Conservation (phyloP, 2,329 filamentous ascomycete species). For the Plenodomus lindquistii region DNA sequence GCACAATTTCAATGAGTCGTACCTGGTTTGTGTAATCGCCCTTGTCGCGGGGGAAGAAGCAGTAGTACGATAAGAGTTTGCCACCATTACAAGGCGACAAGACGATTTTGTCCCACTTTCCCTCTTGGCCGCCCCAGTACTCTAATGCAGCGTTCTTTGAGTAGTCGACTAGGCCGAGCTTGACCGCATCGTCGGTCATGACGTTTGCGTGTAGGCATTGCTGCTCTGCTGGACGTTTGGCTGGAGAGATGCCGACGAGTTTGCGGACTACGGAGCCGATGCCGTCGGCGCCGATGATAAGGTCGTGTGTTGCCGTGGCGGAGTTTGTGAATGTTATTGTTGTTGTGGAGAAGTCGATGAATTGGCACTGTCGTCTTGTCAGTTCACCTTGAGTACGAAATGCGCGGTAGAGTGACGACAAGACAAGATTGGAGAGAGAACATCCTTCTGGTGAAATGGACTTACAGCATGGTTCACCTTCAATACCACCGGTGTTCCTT, state of each 20-base stretch:
- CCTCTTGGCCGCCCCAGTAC: conserved; percentile 71
- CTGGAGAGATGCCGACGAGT: conserved; percentile 65
- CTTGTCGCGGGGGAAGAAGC: conserved; percentile 65
- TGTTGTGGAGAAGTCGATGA: conserved; percentile 57
- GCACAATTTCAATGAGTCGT: too few relatives aligned
- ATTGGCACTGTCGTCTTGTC: conserved; percentile 44
- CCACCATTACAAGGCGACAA: conserved; percentile 70
- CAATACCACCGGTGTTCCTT: conserved; percentile 58
- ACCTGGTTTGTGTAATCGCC: conserved; percentile 66
- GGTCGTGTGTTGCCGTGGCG: conserved; percentile 56
- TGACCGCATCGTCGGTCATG: conserved; percentile 61
- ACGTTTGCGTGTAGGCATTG: conserved; percentile 70
- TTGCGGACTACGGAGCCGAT: conserved; percentile 67
- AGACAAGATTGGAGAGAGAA: background rate
- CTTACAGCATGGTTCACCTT: conserved; percentile 57
- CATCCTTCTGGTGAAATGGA: background rate
- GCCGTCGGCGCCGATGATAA: conserved; percentile 67
- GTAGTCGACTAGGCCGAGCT: conserved; percentile 65
- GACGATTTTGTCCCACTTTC: conserved; percentile 69
- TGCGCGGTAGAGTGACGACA: too few relatives aligned
- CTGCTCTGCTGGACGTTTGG: conserved; percentile 62
- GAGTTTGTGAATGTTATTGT: conserved; percentile 52
- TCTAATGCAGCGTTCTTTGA: conserved; percentile 64
- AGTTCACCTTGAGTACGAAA: background rate
- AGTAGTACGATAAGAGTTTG: conserved; percentile 69